A percentile compares a stretch with the other conserved stretches of the same genome.
Conservation (phyloP, 345 rosid species). For the Trapa incisa region DNA sequence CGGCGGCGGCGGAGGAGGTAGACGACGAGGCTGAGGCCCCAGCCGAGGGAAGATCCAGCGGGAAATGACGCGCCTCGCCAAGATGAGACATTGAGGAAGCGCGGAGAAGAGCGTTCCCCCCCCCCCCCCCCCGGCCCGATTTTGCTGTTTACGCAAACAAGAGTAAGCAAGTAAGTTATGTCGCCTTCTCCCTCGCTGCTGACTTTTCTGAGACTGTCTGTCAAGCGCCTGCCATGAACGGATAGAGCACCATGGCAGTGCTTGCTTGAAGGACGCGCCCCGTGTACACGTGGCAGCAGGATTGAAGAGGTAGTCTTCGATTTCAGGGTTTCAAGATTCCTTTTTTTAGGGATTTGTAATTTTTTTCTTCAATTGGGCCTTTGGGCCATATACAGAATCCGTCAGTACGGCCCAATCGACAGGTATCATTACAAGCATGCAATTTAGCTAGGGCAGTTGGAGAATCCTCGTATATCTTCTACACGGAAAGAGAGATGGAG, state of each 20-base stretch:
- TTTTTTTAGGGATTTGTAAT: no score
- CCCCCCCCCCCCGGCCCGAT: no score
- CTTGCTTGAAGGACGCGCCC: background rate
- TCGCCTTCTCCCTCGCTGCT: background rate
- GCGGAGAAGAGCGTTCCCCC: background rate
- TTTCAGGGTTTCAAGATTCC: no score
- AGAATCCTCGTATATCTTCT: no score
- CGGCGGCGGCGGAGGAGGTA: background rate
- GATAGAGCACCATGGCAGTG: background rate
- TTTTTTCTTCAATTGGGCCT: no score
- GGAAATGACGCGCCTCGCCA: background rate
- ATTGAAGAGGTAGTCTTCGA: no score
- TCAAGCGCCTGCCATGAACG: background rate
- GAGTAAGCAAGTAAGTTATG: background rate
- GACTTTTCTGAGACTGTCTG: background rate
- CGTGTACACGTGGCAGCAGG: background rate
- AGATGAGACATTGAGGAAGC: background rate
- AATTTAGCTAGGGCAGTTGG: no score
- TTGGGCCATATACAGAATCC: no score
- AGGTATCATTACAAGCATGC: background rate
- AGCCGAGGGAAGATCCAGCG: constrained; percentile 4
- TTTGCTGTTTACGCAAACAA: background rate
- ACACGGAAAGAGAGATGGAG: no score
- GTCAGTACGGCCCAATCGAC: no score
- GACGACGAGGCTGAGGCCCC: background rate